These are phyloP conservation scores for Rhazya stricta DNA, from an alignment of 257 asterid genomes.

Conservation along the genomic window DNA sequence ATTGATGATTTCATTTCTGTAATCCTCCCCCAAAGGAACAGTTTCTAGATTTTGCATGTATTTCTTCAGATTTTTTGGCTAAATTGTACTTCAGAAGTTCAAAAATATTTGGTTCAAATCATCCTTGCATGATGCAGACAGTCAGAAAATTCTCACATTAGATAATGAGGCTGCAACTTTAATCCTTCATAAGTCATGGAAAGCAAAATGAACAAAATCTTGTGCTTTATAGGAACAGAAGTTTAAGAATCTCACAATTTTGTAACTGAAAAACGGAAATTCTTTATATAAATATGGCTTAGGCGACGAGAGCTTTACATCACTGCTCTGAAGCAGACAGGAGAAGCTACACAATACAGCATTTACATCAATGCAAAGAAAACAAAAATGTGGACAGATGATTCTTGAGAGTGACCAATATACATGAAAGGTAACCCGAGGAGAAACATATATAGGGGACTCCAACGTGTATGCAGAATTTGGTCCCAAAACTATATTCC, in stretches of 20 bases:
- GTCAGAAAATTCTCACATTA: no score
- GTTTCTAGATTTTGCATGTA: background rate
- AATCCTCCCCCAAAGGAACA: slow-evolving; percentile 25
- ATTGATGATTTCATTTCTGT: slow-evolving; percentile 52
- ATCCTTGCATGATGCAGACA: no score
- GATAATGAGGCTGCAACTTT: no score
- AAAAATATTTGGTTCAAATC: no score
- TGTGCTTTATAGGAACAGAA: no score
- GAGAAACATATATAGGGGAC: background rate
- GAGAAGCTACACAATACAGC: background rate
- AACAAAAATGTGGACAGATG: background rate
- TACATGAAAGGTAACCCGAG: slow-evolving; percentile 8
- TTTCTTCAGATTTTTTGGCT: no score
- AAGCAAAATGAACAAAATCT: no score
- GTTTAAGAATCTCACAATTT: no score
- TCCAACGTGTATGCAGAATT: background rate
- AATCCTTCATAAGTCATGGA: no score
- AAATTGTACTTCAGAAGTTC: no score
- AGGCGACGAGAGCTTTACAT: background rate
- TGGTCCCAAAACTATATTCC: slow-evolving; percentile 1
- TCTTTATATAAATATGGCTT: background rate
- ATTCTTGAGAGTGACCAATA: background rate
- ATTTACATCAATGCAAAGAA: background rate
- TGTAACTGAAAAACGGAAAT: background rate
- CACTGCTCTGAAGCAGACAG: background rate